Percentiles rank a stretch among this genome's conserved stretches.
Conservation (phyloP, 2,329 filamentous ascomycete species). For the Cytospora paraplurivora region DNA sequence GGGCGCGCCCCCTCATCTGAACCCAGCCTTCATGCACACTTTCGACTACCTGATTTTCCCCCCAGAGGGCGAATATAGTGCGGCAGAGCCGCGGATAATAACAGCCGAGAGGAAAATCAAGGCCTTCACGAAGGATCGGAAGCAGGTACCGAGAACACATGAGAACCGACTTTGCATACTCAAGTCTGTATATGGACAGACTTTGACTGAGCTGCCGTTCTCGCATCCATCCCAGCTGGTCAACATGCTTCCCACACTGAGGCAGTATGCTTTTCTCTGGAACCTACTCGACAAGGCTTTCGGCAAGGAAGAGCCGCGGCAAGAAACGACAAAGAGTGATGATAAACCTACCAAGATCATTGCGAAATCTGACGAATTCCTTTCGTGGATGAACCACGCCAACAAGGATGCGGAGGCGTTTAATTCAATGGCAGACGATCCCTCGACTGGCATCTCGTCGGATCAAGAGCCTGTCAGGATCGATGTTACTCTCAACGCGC, state of each 20-base stretch:
- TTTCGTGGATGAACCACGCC: constrained; percentile 23
- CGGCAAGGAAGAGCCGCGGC: constrained; percentile 38
- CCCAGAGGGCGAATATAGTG: constrained; percentile 52
- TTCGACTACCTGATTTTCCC: constrained; percentile 64
- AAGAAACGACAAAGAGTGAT: constrained; percentile 29
- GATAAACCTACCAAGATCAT: constrained; percentile 25
- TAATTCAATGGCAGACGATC: constrained; percentile 13
- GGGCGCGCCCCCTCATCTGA: constrained; percentile 45
- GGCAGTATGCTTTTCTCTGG: constrained; percentile 74
- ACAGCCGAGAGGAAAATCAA: constrained; percentile 50
- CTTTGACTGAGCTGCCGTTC: constrained; percentile 70
- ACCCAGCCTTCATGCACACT: constrained; percentile 48
- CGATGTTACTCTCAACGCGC: constrained; percentile 56
- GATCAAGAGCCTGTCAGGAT: constrained; percentile 37
- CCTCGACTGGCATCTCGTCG: constrained; percentile 24
- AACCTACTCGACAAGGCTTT: constrained; percentile 66
- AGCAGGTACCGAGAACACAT: constrained; percentile 44
- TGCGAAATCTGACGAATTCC: constrained; percentile 26
- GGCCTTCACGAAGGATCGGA: constrained; percentile 40
- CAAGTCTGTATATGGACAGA: constrained; percentile 71
- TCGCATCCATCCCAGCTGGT: constrained; percentile 77
- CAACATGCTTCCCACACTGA: constrained; percentile 69
- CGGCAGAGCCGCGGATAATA: constrained; percentile 60
- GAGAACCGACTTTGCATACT: constrained; percentile 68
- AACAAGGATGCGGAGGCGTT: constrained; percentile 30